Evolutionary conservation across 495 filamentous ascomycete species (phyloP).

Genomic region (Podospora pseudoanserina): DNA sequence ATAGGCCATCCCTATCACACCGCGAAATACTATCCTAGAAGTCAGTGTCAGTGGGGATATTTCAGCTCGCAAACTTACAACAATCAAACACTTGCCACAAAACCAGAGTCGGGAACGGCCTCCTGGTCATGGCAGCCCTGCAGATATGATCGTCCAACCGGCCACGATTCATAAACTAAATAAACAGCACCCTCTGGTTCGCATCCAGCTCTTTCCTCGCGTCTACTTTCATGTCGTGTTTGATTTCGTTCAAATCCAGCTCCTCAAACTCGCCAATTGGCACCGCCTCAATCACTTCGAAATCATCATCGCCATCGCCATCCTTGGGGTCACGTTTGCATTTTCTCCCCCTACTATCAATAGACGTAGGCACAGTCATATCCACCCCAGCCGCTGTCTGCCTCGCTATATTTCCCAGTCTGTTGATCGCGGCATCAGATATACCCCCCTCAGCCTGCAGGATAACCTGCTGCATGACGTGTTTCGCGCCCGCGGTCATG

Average conservation of each 20-base stretch:
- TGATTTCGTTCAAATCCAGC: background rate
- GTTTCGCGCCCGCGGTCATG: conserved; percentile 8
- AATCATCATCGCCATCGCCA: background rate
- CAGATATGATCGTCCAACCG: conserved; percentile 9
- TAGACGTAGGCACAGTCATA: background rate
- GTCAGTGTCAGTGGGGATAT: background rate
- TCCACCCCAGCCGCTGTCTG: background rate
- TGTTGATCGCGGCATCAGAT: background rate
- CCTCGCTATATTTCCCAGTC: background rate
- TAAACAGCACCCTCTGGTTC: conserved; percentile 10
- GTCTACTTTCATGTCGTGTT: background rate
- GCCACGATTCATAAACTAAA: conserved; percentile 18
- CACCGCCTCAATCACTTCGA: background rate
- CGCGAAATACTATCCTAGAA: conserved; percentile 13
- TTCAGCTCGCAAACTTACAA: conserved; percentile 9
- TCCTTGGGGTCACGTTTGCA: background rate
- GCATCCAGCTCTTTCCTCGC: background rate
- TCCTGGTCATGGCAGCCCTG: background rate
- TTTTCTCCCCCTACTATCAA: background rate
- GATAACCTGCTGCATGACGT: conserved; percentile 2
- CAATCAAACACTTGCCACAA: conserved; percentile 20
- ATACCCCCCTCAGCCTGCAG: background rate
- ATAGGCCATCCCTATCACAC: conserved; percentile 18
- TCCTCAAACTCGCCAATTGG: background rate
- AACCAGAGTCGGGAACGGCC: background rate